Percentiles rank a stretch among this genome's conserved stretches.
phyloP scores from a whole-genome alignment of 1,139 yeast species.

The Yamadazyma spencermartinsiae region DNA sequence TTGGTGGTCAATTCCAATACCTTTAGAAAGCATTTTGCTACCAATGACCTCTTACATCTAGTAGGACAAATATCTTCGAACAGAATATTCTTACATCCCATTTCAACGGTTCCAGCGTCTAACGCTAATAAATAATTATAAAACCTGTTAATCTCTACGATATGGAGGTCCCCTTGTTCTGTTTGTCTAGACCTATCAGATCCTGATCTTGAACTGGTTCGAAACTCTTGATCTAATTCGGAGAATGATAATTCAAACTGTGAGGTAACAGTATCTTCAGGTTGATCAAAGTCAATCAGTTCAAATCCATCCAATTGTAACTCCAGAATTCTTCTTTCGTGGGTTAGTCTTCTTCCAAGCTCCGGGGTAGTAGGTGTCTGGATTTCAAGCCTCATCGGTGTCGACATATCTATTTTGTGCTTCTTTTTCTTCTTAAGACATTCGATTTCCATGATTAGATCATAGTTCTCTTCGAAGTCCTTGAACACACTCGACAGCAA shows the following conservation, averaged over 20 bases:
- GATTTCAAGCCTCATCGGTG: too few relatives aligned
- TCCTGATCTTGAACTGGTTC: not conserved
- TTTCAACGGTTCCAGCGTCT: not conserved
- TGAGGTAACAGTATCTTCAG: conserved; percentile 3
- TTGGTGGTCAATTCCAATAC: conserved; percentile 37
- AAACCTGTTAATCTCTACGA: conserved; percentile 1
- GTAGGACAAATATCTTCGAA: conserved; percentile 14
- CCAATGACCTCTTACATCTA: conserved; percentile 22
- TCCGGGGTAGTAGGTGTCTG: conserved; percentile 1
- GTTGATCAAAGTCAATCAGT: conserved; percentile 5
- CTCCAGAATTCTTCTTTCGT: not conserved
- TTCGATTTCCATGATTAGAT: not conserved
- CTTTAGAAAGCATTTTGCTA: conserved; percentile 41
- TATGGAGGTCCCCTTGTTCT: not conserved
- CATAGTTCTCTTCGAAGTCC: not conserved
- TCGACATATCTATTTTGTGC: not conserved
- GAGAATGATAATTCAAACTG: conserved; percentile 19
- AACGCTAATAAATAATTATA: conserved; percentile 1
- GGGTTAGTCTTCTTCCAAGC: not conserved
- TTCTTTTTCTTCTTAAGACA: not conserved
- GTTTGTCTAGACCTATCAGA: not conserved
- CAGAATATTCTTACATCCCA: conserved; percentile 1
- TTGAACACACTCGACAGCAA: not conserved
- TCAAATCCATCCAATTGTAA: not conserved
- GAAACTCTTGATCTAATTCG: conserved; percentile 7